Base-by-base conservation (phyloP, 495 filamentous ascomycete genomes). In the Schizothecium vesticola region DNA sequence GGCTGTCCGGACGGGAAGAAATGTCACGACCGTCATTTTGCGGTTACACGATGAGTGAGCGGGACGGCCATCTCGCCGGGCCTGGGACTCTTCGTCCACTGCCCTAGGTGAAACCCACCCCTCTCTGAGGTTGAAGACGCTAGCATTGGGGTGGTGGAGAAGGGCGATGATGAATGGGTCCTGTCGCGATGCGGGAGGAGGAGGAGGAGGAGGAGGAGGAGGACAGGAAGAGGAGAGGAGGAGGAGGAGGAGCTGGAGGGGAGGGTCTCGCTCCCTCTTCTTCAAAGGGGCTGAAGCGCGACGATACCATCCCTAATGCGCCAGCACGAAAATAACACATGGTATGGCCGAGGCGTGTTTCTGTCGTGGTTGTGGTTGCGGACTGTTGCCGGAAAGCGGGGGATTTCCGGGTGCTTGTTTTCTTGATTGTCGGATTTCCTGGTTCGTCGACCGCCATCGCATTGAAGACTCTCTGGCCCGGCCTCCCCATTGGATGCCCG, bases 401-500 rank as follows among this genome's bases (percentile, higher is more conserved):
- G 13, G 36, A 57, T n/a, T 51, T 51, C 43, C 43, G 43, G 36
- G 43, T n/a, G 43, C 43, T 51, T 51, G 43, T 51, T 51, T 51
- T 51, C 43, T 51, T 51, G 43, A 1, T 51, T n/a, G 6, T 51
- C 43, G 16, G 16, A n/a, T 66, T 59, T 66, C 65, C 65, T 66
- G 65, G 65, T 60, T 66, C 33, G 8, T 51, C 51, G 43, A 43
- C 33, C 22, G 55, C 29, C n/a, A 23, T 29, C 25, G 64, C 23
- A 31, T 66, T 31, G 60, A 66, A 66, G 56, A 19, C 65, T 60
- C 65, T 60, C 65, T 66, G 56, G 9, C 56, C 25, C 19, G 21
- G 22, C 56, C 56, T 23, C 65, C 33, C 33, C 23, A 25, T 33
- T 66, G 28, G 65, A 56, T 28, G 33, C 61, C 33, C 43, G 31